Percentiles rank a stretch among this genome's conserved stretches.
Conservation (phyloP, 176 grass and related monocot species). For the Raddia distichophylla region DNA sequence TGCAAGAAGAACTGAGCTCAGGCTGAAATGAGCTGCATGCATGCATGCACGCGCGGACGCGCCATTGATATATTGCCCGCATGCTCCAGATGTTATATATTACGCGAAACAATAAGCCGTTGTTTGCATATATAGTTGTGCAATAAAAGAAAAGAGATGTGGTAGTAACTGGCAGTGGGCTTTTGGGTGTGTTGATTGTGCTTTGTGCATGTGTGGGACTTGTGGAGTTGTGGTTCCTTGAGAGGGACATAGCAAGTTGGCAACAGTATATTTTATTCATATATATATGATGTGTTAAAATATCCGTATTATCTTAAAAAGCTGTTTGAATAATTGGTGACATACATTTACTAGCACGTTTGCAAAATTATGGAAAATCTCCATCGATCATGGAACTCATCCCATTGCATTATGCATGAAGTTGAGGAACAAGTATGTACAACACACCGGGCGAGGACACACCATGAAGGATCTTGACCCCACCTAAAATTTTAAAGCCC, state of each 20-base stretch:
- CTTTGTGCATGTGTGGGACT: neutral
- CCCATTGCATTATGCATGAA: no score
- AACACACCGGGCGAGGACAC: no score
- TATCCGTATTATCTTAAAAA: neutral
- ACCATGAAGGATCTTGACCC: no score
- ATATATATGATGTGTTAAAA: neutral
- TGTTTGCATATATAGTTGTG: neutral
- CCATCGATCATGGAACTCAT: no score
- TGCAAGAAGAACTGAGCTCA: neutral
- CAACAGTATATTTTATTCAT: neutral
- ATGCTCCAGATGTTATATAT: neutral
- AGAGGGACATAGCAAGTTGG: neutral
- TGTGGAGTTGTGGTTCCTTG: neutral
- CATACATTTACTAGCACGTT: no score
- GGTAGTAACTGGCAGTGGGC: neutral
- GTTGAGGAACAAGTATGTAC: no score
- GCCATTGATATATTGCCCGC: no score
- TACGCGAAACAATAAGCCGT: conserved; percentile 11
- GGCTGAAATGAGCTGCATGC: no score
- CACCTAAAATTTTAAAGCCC: no score
- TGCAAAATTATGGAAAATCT: no score
- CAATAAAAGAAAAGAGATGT: neutral
- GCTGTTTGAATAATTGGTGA: conserved; percentile 8
- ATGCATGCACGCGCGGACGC: no score
- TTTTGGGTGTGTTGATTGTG: neutral